Evolutionary conservation across 2,329 filamentous ascomycete genomes (phyloP), one percentile per base, ranked within the genome.

Genomic region (Rasamsonia emersonii): DNA sequence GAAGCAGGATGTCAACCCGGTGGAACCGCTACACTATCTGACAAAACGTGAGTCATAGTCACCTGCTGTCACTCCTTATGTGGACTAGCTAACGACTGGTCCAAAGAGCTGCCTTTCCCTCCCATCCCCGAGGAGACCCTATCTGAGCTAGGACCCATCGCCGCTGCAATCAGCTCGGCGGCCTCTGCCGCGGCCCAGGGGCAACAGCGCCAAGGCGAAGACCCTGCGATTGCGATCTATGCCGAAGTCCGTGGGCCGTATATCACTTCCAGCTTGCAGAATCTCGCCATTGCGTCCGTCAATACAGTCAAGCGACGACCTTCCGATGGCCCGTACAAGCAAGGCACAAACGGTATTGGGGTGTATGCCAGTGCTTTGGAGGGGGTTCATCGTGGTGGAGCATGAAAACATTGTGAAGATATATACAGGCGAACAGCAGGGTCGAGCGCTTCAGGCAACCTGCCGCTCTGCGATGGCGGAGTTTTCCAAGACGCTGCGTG

Each of bases 1-100:
- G 26, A 74, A 72, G 40, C 83, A 93, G 45, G 85, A 88, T 23
- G 80, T 84, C 9, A 75, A 75, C 30, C 75, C 82, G 3, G 73
- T 96, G 30, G 91, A 98, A 53, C 88, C 91, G 5, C 65, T 98
- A 26, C 84, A 94, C 58, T 95, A 81, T 52, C 80, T 95, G 48
- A 95, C 86, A 11, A 96, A 96, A 60, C 76, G 86, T 65, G 73
- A 70, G 54, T 36, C 32, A 24, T 30, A 27, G 9, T 13, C 13
- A 16, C 21, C 8, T 18, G n/a, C n/a, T n/a, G 10, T 10, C 14
- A 13, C 13, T 9, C 4, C n/a, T 17, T n/a, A 26, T 34, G 5
- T 20, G 32, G n/a, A 48, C 37, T 40, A 18, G 33, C 38, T 50
- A 36, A 18, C 13, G n/a, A n/a, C n/a, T n/a, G n/a, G n/a, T n/a